These are phyloP conservation scores for Ustilago cynodontis DNA, from an alignment of 1,284 basidiomycete genomes.

Conservation along the genomic window DNA sequence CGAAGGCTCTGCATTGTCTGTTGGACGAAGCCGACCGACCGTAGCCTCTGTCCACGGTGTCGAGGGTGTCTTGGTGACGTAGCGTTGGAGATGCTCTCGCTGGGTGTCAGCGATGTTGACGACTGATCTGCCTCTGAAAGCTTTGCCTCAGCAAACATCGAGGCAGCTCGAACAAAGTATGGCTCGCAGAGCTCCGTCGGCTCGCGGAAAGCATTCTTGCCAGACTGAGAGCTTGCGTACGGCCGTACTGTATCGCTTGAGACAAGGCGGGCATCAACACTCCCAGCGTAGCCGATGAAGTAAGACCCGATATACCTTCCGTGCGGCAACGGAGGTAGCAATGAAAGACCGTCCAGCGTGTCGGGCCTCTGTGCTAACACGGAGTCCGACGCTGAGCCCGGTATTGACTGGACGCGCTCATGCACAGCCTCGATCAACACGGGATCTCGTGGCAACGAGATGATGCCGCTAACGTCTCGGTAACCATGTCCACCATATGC, in stretches of 20 bases:
- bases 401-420: background rate
- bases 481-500: slow-evolving; percentile 32
- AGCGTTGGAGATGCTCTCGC: background rate
- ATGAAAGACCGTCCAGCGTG: slow-evolving; percentile 26
- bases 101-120: background rate
- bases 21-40: slow-evolving; percentile 1
- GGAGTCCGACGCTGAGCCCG: background rate
- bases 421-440: slow-evolving; percentile 1
- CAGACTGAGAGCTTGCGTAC: slow-evolving; percentile 12
- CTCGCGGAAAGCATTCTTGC: slow-evolving; percentile 24
- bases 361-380: background rate
- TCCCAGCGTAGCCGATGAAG: slow-evolving; percentile 39
- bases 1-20: slow-evolving; percentile 17
- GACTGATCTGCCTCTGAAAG: too few species aligned
- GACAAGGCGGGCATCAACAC: too few species aligned
- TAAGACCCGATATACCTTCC: slow-evolving; percentile 25
- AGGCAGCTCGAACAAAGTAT: slow-evolving; percentile 7
- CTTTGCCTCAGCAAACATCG: background rate
- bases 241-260: background rate
- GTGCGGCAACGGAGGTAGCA: slow-evolving; percentile 18
- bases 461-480: slow-evolving; percentile 27
- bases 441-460: slow-evolving; percentile 28
- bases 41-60: slow-evolving; percentile 14
- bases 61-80: slow-evolving; percentile 6
- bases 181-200: slow-evolving; percentile 8